Evolutionary conservation across 768 basidiomycete genomes (phyloP).

Genomic region (Clitopilus hobsonii): DNA sequence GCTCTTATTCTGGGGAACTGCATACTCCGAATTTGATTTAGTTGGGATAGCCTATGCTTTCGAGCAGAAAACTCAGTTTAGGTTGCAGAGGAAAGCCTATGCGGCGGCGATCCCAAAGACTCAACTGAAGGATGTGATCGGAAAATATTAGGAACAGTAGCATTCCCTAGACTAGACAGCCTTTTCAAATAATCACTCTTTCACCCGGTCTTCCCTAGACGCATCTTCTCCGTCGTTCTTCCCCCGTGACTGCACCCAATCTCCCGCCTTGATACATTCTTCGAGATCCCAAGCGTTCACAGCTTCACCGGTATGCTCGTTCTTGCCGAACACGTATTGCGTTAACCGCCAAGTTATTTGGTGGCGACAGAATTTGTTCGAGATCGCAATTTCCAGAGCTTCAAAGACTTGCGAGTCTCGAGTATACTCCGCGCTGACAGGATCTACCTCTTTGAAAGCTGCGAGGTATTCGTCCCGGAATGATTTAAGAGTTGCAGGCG

Average conservation of each 20-base stretch:
- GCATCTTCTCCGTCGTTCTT: too few relatives aligned
- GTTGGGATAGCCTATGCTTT: conserved; percentile 60
- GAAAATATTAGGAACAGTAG: background rate
- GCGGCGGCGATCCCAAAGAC: conserved; percentile 52
- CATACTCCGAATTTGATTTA: conserved; percentile 54
- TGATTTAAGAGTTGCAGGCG: background rate
- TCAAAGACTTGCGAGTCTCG: background rate
- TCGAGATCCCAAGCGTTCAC: too few relatives aligned
- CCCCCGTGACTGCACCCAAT: too few relatives aligned
- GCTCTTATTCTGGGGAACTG: conserved; percentile 56
- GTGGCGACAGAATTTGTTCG: background rate
- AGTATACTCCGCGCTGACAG: background rate
- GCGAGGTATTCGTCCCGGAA: background rate
- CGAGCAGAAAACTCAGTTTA: conserved; percentile 56
- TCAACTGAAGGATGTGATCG: conserved; percentile 32
- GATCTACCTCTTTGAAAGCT: background rate
- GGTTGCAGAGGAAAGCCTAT: conserved; percentile 44
- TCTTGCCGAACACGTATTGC: background rate
- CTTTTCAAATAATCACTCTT: too few relatives aligned
- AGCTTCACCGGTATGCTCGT: too few relatives aligned
- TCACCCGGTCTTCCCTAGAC: too few relatives aligned
- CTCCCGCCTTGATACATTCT: too few relatives aligned
- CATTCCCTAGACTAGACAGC: too few relatives aligned
- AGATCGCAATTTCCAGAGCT: background rate
- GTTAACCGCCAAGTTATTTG: background rate